Evolutionary conservation across 345 rosid species (phyloP).

Genomic region (Murraya koenigii): DNA sequence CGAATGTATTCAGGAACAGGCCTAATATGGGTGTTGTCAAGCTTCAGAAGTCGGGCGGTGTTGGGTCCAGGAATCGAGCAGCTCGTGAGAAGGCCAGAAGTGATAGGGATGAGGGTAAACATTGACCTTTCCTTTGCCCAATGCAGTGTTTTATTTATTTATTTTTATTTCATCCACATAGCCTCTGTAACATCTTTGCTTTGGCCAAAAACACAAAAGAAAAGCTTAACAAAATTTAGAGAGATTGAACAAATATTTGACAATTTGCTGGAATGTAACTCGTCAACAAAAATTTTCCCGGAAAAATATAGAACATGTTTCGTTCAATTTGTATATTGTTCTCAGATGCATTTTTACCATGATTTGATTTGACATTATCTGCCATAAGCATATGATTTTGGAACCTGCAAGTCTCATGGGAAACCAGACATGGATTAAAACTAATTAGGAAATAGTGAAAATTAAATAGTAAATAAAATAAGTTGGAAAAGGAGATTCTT

Average conservation of each 20-base stretch:
- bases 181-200: neutral
- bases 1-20: slow-evolving; percentile 58
- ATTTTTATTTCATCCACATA: neutral
- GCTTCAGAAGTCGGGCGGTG: slow-evolving; percentile 90
- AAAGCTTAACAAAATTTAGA: neutral
- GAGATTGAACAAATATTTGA: neutral
- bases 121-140: neutral
- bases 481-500: too few relatives aligned
- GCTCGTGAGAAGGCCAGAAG: slow-evolving; percentile 64
- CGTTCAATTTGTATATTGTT: too few relatives aligned
- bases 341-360: too few relatives aligned
- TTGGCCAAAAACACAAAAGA: neutral
- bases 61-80: slow-evolving; percentile 64
- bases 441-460: too few relatives aligned
- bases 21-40: slow-evolving; percentile 84
- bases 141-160: neutral
- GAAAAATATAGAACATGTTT: too few relatives aligned
- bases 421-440: too few relatives aligned
- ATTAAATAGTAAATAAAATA: too few relatives aligned
- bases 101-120: slow-evolving; percentile 64
- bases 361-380: too few relatives aligned
- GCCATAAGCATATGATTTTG: too few relatives aligned
- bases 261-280: neutral
- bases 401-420: too few relatives aligned
- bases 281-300: neutral